phyloP scores from a whole-genome alignment of 2,329 filamentous ascomycete species.

The Penicillium sp. region DNA sequence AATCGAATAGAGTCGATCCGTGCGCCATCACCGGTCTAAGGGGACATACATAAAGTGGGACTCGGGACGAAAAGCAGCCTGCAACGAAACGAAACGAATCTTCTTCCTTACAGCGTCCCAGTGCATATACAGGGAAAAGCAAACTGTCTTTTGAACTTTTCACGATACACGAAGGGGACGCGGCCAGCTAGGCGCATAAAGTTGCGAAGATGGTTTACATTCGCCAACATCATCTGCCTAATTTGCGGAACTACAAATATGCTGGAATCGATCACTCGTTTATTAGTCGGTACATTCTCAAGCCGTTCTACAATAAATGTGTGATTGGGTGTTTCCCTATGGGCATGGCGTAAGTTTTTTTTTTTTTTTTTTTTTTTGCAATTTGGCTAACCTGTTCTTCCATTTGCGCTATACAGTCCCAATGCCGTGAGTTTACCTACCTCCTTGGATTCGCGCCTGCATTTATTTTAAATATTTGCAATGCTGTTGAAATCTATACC shows the following conservation, averaged over 20 bases:
- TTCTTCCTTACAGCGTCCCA: background rate
- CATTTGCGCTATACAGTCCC: conserved; percentile 35
- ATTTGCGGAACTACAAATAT: conserved; percentile 95
- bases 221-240: conserved; percentile 82
- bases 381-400: conserved; percentile 8
- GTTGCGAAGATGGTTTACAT: conserved; percentile 82
- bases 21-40: background rate
- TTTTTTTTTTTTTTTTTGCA: background rate
- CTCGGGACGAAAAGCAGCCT: background rate
- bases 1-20: background rate
- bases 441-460: background rate
- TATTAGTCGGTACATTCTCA: conserved; percentile 87
- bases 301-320: conserved; percentile 94
- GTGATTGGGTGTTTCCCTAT: conserved; percentile 95
- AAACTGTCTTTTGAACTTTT: too few relatives aligned
- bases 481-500: background rate
- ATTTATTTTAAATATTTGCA: background rate
- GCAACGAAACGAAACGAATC: background rate
- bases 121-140: too few relatives aligned
- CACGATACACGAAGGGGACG: background rate
- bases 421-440: conserved; percentile 46
- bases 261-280: conserved; percentile 86
- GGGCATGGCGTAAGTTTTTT: conserved; percentile 74
- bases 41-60: background rate
- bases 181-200: background rate